Evolutionary conservation across 257 asterid genomes (phyloP).

Genomic region (Nicotiana undulata): DNA sequence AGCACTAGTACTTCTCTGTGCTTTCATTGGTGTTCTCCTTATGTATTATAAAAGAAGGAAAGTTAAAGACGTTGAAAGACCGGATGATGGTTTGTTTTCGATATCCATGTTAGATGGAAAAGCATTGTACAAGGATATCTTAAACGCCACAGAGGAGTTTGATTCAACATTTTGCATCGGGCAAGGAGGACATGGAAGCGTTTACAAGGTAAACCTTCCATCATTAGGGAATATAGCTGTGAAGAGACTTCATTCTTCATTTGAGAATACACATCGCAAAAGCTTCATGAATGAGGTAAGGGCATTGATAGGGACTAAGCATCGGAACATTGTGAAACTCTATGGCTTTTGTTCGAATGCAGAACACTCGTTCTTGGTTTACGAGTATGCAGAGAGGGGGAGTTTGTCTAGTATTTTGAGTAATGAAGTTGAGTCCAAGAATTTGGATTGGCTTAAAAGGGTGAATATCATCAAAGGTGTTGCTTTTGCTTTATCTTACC

Average conservation of each 20-base stretch:
- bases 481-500: not conserved
- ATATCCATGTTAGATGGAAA: not conserved
- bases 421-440: not conserved
- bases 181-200: not conserved
- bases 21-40: not conserved
- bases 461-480: conserved; percentile 1
- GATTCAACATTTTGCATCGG: conserved; percentile 6
- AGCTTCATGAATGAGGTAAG: not conserved
- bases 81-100: not conserved
- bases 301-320: not conserved
- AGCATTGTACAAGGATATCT: not conserved
- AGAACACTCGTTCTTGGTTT: not conserved
- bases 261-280: not conserved
- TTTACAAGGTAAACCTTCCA: conserved; percentile 1
- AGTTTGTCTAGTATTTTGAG: not conserved
- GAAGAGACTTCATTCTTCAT: not conserved
- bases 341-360: conserved; percentile 3
- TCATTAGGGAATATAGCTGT: not conserved
- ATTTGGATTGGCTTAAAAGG: not conserved
- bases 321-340: conserved; percentile 2
- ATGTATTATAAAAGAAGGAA: not conserved
- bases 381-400: conserved; percentile 1
- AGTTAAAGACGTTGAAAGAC: not conserved
- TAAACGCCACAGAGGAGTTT: not conserved
- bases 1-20: not conserved